Evolutionary conservation across 441 rosid genomes (phyloP).

Genomic region (Iberis amara): DNA sequence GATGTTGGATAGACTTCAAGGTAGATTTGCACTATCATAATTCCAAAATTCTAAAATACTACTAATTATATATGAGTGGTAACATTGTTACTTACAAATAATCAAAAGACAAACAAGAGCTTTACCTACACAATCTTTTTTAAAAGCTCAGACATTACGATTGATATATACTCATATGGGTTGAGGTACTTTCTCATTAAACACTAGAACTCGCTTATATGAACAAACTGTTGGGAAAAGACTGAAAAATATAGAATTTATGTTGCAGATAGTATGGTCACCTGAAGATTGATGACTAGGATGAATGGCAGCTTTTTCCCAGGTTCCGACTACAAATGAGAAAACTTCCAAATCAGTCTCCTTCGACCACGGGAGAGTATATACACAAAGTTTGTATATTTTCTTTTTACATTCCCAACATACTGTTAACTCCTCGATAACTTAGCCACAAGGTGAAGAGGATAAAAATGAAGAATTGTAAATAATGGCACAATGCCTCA

Average conservation of each 20-base stretch:
- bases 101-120: constrained; percentile 4
- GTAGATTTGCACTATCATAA: no score
- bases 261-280: constrained; percentile 27
- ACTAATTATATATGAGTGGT: not conserved
- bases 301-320: constrained; percentile 91
- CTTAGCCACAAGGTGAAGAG: constrained; percentile 13
- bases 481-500: not conserved
- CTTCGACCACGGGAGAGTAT: constrained; percentile 1
- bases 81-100: constrained; percentile 5
- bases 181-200: constrained; percentile 9
- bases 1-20: constrained; percentile 3
- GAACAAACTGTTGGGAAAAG: not conserved
- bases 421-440: constrained; percentile 10
- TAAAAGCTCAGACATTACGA: constrained; percentile 1
- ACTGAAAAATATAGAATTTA: constrained; percentile 4
- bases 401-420: constrained; percentile 4
- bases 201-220: not conserved
- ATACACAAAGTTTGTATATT: constrained; percentile 1
- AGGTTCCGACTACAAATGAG: constrained; percentile 64
- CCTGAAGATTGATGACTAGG: constrained; percentile 87
- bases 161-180: not conserved
- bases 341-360: constrained; percentile 25
- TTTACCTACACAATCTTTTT: constrained; percentile 5
- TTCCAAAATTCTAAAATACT: not conserved
- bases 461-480: not conserved